Conservation (phyloP, 108 stramenopile genomes). For the Nitzschia palea region DNA sequence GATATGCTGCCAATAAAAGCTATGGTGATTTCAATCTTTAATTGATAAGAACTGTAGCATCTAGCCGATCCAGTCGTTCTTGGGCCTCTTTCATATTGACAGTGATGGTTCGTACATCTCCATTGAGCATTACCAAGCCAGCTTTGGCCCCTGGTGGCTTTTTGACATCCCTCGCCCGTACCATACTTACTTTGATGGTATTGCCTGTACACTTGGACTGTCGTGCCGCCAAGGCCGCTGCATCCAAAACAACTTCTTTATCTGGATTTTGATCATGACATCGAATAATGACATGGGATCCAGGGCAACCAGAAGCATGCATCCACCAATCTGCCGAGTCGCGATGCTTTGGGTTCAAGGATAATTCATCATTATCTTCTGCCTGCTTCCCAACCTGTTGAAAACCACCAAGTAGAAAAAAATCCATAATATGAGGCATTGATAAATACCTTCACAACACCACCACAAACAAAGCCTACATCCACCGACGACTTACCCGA, state of each 20-base stretch:
- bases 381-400: slow-evolving; percentile 81
- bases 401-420: neutral
- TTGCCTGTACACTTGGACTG: slow-evolving; percentile 81
- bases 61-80: slow-evolving; percentile 62
- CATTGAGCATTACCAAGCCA: slow-evolving; percentile 81
- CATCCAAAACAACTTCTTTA: slow-evolving; percentile 72
- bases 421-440: neutral
- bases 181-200: slow-evolving; percentile 80
- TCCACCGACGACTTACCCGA: slow-evolving; percentile 37
- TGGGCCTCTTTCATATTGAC: slow-evolving; percentile 81
- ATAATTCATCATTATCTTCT: slow-evolving; percentile 85
- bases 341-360: slow-evolving; percentile 70
- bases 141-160: slow-evolving; percentile 89
- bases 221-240: slow-evolving; percentile 80
- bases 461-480: neutral
- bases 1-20: no score
- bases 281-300: slow-evolving; percentile 87
- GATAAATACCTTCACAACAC: neutral
- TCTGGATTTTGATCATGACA: slow-evolving; percentile 59
- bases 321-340: slow-evolving; percentile 89
- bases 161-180: slow-evolving; percentile 76
- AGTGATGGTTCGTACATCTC: slow-evolving; percentile 68
- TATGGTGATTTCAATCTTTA: slow-evolving; percentile 12
- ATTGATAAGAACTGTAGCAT: slow-evolving; percentile 59
- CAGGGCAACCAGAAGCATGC: slow-evolving; percentile 82